Percentiles rank a stretch among this genome's conserved stretches.
These are phyloP conservation scores for Chalaropsis ovoidea DNA, from an alignment of 2,329 filamentous ascomycete species.

Conservation along the genomic window DNA sequence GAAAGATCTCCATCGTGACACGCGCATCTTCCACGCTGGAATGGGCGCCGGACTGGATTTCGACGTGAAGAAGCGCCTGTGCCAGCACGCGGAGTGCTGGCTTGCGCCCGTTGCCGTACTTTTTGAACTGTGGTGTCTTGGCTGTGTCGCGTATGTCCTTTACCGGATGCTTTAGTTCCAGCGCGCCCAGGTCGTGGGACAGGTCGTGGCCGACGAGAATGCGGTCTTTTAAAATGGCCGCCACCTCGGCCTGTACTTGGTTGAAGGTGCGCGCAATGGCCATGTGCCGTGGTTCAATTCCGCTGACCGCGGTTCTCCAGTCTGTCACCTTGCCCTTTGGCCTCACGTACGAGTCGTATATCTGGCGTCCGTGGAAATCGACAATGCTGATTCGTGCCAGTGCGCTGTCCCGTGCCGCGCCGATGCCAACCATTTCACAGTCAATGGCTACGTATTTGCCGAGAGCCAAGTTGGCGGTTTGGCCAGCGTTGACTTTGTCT, in stretches of 20 bases:
- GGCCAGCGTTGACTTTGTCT: slow-evolving; percentile 53
- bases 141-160: slow-evolving; percentile 78
- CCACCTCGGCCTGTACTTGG: slow-evolving; percentile 64
- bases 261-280: slow-evolving; percentile 58
- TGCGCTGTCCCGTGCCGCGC: slow-evolving; percentile 58
- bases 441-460: slow-evolving; percentile 91
- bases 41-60: slow-evolving; percentile 55
- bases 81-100: slow-evolving; percentile 55
- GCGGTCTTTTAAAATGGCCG: slow-evolving; percentile 55
- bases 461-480: slow-evolving; percentile 52
- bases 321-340: slow-evolving; percentile 72
- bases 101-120: slow-evolving; percentile 56
- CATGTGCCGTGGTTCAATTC: slow-evolving; percentile 67
- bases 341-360: slow-evolving; percentile 88
- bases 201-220: slow-evolving; percentile 79
- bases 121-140: slow-evolving; percentile 62
- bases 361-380: slow-evolving; percentile 82
- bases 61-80: slow-evolving; percentile 46
- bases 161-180: slow-evolving; percentile 68
- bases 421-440: slow-evolving; percentile 96
- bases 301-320: slow-evolving; percentile 80
- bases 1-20: slow-evolving; percentile 81
- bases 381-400: slow-evolving; percentile 83
- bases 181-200: slow-evolving; percentile 63
- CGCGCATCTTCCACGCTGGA: slow-evolving; percentile 70